These are phyloP conservation scores for Emmonsia crescens DNA, from an alignment of 2,329 filamentous ascomycete species.

Conservation along the genomic window DNA sequence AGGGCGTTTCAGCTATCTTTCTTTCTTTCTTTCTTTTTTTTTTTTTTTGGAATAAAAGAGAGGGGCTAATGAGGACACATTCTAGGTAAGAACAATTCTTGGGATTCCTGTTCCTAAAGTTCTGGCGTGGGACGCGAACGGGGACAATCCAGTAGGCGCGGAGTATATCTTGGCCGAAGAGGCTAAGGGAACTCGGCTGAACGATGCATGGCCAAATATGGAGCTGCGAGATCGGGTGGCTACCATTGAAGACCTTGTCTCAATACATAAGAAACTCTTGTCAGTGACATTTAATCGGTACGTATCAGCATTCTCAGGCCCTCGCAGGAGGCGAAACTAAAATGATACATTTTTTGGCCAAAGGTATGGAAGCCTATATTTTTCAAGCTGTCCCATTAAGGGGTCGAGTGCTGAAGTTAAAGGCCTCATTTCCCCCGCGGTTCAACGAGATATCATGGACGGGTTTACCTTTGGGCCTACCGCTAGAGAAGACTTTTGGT, in stretches of 20 bases:
- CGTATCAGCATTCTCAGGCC: background rate
- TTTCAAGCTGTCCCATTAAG: constrained; percentile 5
- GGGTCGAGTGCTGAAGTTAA: constrained; percentile 9
- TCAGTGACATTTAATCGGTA: background rate
- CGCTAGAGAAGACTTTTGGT: constrained; percentile 14
- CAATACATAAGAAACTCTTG: constrained; percentile 5
- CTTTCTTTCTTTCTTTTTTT: too few relatives aligned
- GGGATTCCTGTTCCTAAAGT: constrained; percentile 2
- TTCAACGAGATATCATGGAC: background rate
- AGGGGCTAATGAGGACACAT: background rate
- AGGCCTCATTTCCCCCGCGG: background rate
- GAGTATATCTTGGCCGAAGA: constrained; percentile 3
- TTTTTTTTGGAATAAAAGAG: background rate
- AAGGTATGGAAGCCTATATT: background rate
- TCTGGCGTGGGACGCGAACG: background rate
- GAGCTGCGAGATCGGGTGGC: constrained; percentile 8
- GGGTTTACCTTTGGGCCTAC: constrained; percentile 5
- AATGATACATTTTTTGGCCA: background rate
- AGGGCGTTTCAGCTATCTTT: constrained; percentile 9
- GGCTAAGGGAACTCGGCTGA: background rate
- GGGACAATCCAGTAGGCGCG: background rate
- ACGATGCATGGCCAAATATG: constrained; percentile 2
- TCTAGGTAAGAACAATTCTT: background rate
- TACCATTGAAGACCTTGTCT: constrained; percentile 10
- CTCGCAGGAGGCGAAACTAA: background rate